These are phyloP conservation scores for Phytophthora foliorum DNA, from an alignment of 352 stramenopile genomes.

Conservation along the genomic window DNA sequence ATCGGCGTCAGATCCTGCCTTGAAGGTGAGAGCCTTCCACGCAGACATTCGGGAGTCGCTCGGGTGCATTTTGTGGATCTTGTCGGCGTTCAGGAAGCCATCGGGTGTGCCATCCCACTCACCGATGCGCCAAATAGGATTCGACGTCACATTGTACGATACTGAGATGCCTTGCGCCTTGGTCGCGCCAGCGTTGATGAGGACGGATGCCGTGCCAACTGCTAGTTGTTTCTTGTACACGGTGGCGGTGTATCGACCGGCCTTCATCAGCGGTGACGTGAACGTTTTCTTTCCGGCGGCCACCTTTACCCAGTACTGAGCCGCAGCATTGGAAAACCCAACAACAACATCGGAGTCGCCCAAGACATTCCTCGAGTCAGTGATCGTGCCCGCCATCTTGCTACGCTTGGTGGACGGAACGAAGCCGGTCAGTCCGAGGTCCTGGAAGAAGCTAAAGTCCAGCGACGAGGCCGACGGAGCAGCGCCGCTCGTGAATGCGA, in stretches of 20 bases:
- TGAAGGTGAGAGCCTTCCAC: conserved; percentile 43
- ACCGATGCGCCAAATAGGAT: conserved; percentile 53
- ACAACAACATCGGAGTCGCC: conserved; percentile 40
- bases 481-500: conserved; percentile 50
- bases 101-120: conserved; percentile 48
- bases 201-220: conserved; percentile 38
- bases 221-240: conserved; percentile 63
- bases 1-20: conserved; percentile 21
- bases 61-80: conserved; percentile 66
- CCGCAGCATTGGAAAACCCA: conserved; percentile 45
- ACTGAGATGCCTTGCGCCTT: conserved; percentile 40
- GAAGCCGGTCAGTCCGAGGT: conserved; percentile 46
- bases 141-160: conserved; percentile 32
- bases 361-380: conserved; percentile 37
- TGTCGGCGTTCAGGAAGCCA: conserved; percentile 59
- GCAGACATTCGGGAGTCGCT: conserved; percentile 52
- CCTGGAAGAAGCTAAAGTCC: conserved; percentile 61
- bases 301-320: conserved; percentile 59
- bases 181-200: conserved; percentile 24
- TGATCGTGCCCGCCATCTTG: conserved; percentile 45
- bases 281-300: conserved; percentile 32
- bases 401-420: conserved; percentile 44
- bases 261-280: conserved; percentile 56
- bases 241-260: conserved; percentile 51
- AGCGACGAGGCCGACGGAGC: conserved; percentile 31